phyloP scores from a whole-genome alignment of 2,329 filamentous ascomycete species.

The Chaetomium olivaceum region DNA sequence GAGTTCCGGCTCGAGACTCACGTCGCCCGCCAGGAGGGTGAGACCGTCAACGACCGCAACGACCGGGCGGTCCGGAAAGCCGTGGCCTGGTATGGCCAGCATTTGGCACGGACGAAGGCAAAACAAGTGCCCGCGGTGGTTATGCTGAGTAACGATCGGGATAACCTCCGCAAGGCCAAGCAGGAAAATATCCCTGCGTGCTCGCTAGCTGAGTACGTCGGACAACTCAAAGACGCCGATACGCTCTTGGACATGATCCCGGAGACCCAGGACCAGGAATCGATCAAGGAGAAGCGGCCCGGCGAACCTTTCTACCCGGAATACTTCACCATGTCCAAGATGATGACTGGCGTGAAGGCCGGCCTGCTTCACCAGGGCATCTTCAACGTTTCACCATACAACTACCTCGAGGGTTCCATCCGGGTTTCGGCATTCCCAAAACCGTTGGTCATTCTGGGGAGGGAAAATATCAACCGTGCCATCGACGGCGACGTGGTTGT shows the following conservation, averaged over 20 bases:
- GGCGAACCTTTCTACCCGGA: conserved; percentile 80
- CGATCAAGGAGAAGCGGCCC: conserved; percentile 63
- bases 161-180: conserved; percentile 80
- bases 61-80: conserved; percentile 86
- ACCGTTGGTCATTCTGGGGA: conserved; percentile 79
- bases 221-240: conserved; percentile 78
- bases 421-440: conserved; percentile 89
- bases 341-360: conserved; percentile 90
- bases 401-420: conserved; percentile 92
- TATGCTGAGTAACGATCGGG: conserved; percentile 91
- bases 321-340: conserved; percentile 83
- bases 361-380: conserved; percentile 90
- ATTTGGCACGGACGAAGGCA: conserved; percentile 66
- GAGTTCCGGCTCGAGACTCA: conserved; percentile 95
- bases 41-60: conserved; percentile 95
- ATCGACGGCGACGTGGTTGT: conserved; percentile 92
- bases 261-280: conserved; percentile 68
- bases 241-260: conserved; percentile 91
- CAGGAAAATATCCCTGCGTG: conserved; percentile 70
- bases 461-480: conserved; percentile 94
- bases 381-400: conserved; percentile 96
- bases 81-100: conserved; percentile 85
- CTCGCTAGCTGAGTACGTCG: conserved; percentile 76
- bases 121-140: conserved; percentile 73
- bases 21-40: conserved; percentile 69